A percentile compares a stretch with the other conserved stretches of the same genome.
These are phyloP conservation scores for Euphrasia arctica DNA, from an alignment of 305 asterid species.

Conservation along the genomic window DNA sequence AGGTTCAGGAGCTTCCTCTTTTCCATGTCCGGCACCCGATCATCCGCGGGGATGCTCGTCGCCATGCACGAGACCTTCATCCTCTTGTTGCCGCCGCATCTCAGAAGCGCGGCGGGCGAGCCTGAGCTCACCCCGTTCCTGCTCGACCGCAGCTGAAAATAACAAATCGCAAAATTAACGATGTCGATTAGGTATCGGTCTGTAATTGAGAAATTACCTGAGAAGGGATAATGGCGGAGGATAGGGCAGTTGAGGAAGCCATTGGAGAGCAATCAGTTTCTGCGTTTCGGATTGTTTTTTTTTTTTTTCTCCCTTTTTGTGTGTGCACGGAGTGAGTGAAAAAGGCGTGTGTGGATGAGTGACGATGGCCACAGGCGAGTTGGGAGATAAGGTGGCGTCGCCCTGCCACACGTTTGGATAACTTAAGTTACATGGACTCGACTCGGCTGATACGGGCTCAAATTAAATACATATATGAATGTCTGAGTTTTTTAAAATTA, in stretches of 20 bases:
- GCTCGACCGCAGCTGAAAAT: slow-evolving; percentile 47
- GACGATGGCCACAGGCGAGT: background rate
- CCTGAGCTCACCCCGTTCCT: slow-evolving; percentile 45
- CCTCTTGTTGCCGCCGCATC: slow-evolving; percentile 30
- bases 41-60: slow-evolving; percentile 74
- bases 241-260: background rate
- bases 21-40: slow-evolving; percentile 88
- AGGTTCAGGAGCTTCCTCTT: slow-evolving; percentile 78
- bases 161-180: background rate
- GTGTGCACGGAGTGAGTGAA: background rate
- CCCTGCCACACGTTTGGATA: background rate
- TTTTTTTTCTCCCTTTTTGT: background rate
- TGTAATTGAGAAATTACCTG: background rate
- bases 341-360: background rate
- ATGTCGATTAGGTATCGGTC: background rate
- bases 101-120: slow-evolving; percentile 35
- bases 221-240: background rate
- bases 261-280: background rate
- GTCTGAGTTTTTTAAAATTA: no score
- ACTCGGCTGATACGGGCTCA: no score
- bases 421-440: no score
- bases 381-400: background rate
- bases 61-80: slow-evolving; percentile 57
- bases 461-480: no score
- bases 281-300: background rate